These are phyloP conservation scores for Dentipellis fragilis DNA, from an alignment of 768 basidiomycete species.

Conservation along the genomic window DNA sequence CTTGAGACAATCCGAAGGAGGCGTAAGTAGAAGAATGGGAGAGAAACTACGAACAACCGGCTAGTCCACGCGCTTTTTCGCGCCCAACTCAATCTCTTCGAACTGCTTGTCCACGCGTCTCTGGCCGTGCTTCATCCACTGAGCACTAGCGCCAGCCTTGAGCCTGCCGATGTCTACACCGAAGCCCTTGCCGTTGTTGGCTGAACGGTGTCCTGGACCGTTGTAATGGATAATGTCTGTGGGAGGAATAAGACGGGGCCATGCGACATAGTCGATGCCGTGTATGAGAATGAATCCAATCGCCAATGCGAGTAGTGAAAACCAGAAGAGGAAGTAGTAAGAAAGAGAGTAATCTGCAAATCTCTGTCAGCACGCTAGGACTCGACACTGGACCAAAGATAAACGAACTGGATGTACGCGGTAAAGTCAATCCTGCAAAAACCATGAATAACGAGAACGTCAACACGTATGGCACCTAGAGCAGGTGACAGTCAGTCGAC, in stretches of 20 bases:
- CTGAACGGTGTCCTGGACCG: conserved; percentile 81
- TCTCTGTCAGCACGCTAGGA: conserved; percentile 1
- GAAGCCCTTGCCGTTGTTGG: conserved; percentile 67
- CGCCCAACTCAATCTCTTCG: conserved; percentile 77
- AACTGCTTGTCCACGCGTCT: conserved; percentile 26
- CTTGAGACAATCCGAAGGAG: too few relatives aligned
- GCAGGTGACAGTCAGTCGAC: background rate
- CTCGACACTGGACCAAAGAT: background rate
- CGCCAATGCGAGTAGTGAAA: conserved; percentile 49
- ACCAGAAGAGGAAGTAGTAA: conserved; percentile 82
- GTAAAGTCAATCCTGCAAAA: conserved; percentile 74
- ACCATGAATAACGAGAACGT: conserved; percentile 85
- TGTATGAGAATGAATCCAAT: conserved; percentile 68
- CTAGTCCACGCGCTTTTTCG: conserved; percentile 70
- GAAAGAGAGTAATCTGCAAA: conserved; percentile 71
- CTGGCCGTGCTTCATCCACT: conserved; percentile 27
- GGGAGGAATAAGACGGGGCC: conserved; percentile 81
- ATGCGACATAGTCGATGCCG: conserved; percentile 91
- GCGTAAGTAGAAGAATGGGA: background rate
- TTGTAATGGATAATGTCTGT: conserved; percentile 75
- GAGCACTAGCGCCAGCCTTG: conserved; percentile 25
- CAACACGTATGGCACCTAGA: conserved; percentile 74
- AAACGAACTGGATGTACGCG: conserved; percentile 73
- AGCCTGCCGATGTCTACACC: conserved; percentile 24
- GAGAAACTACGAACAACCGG: background rate